A percentile compares a stretch with the other conserved stretches of the same genome.
Evolutionary conservation across 1,284 basidiomycete genomes (phyloP).

Genomic region (Ceratobasidium sp.): DNA sequence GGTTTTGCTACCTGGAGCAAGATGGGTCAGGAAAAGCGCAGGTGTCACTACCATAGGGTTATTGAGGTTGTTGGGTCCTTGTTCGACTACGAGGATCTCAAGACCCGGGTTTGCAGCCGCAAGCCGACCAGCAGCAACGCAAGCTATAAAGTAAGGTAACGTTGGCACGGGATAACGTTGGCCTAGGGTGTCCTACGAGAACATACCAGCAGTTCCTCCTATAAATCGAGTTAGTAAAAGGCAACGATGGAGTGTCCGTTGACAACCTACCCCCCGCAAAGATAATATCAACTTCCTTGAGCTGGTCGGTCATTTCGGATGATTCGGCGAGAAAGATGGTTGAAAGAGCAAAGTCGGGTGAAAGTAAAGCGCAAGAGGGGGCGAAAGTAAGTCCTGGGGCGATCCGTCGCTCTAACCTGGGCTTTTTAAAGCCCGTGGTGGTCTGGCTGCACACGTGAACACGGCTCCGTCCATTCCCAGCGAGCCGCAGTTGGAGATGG

Average conservation of each 20-base stretch:
- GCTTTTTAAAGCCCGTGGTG: constrained; percentile 7
- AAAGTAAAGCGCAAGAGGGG: not conserved
- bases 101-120: constrained; percentile 33
- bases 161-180: not conserved
- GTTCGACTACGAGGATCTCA: constrained; percentile 37
- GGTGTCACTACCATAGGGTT: constrained; percentile 2
- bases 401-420: not conserved
- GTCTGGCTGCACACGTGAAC: constrained; percentile 25
- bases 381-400: not conserved
- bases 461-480: not conserved
- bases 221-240: not conserved
- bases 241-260: not conserved
- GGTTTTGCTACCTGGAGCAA: constrained; percentile 21
- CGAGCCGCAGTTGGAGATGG: too few species aligned
- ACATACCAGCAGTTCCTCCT: constrained; percentile 34
- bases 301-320: constrained; percentile 11
- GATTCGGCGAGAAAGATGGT: not conserved
- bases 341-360: not conserved
- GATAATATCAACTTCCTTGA: constrained; percentile 39
- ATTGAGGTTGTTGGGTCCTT: constrained; percentile 15
- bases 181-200: not conserved
- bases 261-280: constrained; percentile 27
- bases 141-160: constrained; percentile 2
- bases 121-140: constrained; percentile 41
- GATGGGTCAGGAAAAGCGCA: constrained; percentile 22